These are phyloP conservation scores for Kwoniella sp. DNA, from an alignment of 768 basidiomycete genomes.

Conservation along the genomic window DNA sequence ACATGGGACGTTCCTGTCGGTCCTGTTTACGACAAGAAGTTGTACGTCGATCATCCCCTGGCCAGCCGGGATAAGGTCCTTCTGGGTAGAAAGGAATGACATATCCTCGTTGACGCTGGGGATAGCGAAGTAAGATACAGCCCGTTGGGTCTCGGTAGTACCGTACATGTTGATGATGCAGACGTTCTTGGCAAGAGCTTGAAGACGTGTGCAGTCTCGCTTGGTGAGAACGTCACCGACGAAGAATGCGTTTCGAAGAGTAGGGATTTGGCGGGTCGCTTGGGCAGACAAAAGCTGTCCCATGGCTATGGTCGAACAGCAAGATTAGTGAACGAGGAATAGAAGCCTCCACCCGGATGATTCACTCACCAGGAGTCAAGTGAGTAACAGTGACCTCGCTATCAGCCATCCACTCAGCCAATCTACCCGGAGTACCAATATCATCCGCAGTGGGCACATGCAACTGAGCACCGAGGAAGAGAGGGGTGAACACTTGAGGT, in stretches of 20 bases:
- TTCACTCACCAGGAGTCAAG: conserved; percentile 69
- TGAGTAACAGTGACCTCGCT: conserved; percentile 92
- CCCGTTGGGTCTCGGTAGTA: conserved; percentile 97
- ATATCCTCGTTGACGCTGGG: conserved; percentile 79
- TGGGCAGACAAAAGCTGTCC: conserved; percentile 94
- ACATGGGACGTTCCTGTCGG: conserved; percentile 79
- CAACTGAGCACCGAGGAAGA: conserved; percentile 93
- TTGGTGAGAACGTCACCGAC: conserved; percentile 99
- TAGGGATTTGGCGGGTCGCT: conserved; percentile 77
- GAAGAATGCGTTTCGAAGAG: conserved; percentile 89
- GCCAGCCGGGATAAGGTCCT: conserved; percentile 97
- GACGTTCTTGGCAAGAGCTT: conserved; percentile 87
- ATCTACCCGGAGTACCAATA: conserved; percentile 91
- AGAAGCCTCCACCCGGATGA: too few species aligned
- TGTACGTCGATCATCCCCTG: conserved; percentile 98
- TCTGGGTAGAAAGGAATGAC: conserved; percentile 88
- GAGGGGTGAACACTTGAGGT: conserved; percentile 90
- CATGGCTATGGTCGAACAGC: conserved; percentile 65
- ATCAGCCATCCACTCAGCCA: conserved; percentile 98
- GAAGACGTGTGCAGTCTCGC: conserved; percentile 91
- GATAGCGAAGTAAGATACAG: conserved; percentile 94
- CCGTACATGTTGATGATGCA: conserved; percentile 99
- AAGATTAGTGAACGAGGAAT: background rate
- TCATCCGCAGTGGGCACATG: conserved; percentile 96
- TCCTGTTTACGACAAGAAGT: conserved; percentile 89